These are phyloP conservation scores for Coniochaeta pulveracea DNA, from an alignment of 2,329 filamentous ascomycete species.

Conservation along the genomic window DNA sequence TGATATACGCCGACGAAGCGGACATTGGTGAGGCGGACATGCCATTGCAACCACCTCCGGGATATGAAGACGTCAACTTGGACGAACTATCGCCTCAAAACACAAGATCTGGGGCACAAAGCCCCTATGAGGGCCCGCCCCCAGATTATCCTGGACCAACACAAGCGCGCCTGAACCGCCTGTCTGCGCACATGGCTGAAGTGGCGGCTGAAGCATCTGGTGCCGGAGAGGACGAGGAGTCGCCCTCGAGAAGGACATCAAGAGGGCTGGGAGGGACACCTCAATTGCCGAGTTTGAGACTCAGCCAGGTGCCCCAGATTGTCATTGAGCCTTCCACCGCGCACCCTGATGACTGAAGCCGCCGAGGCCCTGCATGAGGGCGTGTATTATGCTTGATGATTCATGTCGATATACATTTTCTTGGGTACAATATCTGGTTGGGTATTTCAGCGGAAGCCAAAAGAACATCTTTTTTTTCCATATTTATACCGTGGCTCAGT, in stretches of 20 bases:
- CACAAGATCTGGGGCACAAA: slow-evolving; percentile 22
- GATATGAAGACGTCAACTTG: slow-evolving; percentile 31
- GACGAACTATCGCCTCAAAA: slow-evolving; percentile 17
- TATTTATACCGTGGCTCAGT: no score
- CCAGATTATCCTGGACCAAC: slow-evolving; percentile 36
- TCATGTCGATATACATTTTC: no score
- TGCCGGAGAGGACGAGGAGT: slow-evolving; percentile 5
- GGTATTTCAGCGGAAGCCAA: no score
- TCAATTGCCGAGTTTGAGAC: slow-evolving; percentile 40
- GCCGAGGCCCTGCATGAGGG: no score
- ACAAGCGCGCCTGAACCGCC: slow-evolving; percentile 17
- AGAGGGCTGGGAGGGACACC: slow-evolving; percentile 28
- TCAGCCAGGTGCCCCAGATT: slow-evolving; percentile 41
- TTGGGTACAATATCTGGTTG: no score
- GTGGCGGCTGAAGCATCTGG: slow-evolving; percentile 10
- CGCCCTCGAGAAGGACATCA: slow-evolving; percentile 10
- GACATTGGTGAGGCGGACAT: slow-evolving; percentile 35
- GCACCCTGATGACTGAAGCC: no score
- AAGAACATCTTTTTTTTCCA: no score
- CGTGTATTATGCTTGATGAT: no score
- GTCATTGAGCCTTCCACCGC: slow-evolving; percentile 43
- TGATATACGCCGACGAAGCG: slow-evolving; percentile 30
- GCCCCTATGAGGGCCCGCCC: slow-evolving; percentile 35
- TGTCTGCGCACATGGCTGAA: slow-evolving; percentile 21
- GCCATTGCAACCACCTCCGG: slow-evolving; percentile 33